Evolutionary conservation across 73 alveolate species (phyloP).

Genomic region (Diophrys sp.): DNA sequence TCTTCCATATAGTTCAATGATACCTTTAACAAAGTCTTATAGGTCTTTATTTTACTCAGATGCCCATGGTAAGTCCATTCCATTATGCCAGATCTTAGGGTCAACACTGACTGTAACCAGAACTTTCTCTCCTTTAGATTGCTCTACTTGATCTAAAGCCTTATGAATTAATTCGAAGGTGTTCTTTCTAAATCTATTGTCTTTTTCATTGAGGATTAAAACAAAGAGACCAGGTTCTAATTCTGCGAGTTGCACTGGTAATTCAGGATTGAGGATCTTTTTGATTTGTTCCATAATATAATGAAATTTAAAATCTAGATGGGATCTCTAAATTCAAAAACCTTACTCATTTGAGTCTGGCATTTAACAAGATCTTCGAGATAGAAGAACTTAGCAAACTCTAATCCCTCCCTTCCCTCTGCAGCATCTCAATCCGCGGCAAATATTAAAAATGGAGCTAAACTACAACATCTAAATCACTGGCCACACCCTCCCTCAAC

Average conservation of each 20-base stretch:
- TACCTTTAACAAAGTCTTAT: neutral
- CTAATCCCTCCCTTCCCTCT: neutral
- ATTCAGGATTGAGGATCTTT: too few relatives aligned
- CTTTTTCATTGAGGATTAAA: constrained; percentile 1
- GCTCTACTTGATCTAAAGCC: constrained; percentile 1
- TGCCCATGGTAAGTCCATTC: constrained; percentile 16
- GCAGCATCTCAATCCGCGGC: neutral
- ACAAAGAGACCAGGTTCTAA: constrained; percentile 8
- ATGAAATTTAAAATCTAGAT: too few relatives aligned
- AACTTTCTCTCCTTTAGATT: neutral
- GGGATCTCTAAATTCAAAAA: too few relatives aligned
- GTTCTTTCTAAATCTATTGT: neutral
- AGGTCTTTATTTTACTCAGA: neutral
- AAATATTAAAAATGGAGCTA: too few relatives aligned
- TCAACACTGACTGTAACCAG: constrained; percentile 26
- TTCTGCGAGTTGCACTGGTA: too few relatives aligned
- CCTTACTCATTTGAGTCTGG: neutral
- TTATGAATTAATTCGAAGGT: neutral
- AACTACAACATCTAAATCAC: too few relatives aligned
- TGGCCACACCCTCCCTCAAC: too few relatives aligned
- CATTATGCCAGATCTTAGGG: constrained; percentile 37
- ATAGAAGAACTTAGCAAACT: neutral
- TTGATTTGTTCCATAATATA: too few relatives aligned
- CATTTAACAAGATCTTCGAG: neutral
- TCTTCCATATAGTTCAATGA: neutral